These are phyloP conservation scores for Aureobasidium sp. DNA, from an alignment of 2,329 filamentous ascomycete species.

Conservation along the genomic window DNA sequence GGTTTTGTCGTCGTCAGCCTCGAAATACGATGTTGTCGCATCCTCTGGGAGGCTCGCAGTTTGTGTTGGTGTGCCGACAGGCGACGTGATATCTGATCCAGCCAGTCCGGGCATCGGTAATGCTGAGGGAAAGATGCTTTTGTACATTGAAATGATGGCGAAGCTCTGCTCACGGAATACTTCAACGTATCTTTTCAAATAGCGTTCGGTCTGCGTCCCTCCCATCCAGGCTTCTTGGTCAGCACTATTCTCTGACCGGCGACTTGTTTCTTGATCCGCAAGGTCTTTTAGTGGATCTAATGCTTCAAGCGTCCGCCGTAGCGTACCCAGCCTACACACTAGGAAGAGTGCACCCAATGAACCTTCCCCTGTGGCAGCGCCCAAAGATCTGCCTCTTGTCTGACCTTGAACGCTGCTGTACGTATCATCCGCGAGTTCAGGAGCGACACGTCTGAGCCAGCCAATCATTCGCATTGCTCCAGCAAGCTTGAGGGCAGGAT, in stretches of 20 bases:
- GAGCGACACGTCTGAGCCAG: conserved; percentile 79
- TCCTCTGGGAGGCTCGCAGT: not conserved
- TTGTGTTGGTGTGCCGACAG: not conserved
- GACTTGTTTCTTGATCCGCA: conserved; percentile 71
- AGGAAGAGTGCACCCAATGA: conserved; percentile 77
- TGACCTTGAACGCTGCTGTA: not conserved
- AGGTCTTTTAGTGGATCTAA: conserved; percentile 78
- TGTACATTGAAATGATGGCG: conserved; percentile 88
- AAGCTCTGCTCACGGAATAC: conserved; percentile 98
- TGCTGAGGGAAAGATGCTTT: conserved; percentile 70
- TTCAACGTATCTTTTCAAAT: conserved; percentile 90
- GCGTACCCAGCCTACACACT: conserved; percentile 71
- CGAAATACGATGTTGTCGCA: not conserved
- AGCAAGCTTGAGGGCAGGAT: conserved; percentile 75
- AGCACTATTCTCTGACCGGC: conserved; percentile 31
- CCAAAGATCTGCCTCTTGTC: conserved; percentile 16
- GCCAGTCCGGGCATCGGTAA: conserved; percentile 30
- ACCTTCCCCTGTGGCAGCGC: conserved; percentile 41
- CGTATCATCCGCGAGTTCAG: conserved; percentile 54
- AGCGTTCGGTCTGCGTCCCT: conserved; percentile 91
- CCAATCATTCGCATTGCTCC: conserved; percentile 84
- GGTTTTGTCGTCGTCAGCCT: conserved; percentile 5
- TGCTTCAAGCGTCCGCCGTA: conserved; percentile 72
- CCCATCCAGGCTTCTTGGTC: conserved; percentile 36
- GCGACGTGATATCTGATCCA: not conserved